Evolutionary conservation across 2,329 filamentous ascomycete genomes (phyloP).

Genomic region (Geosmithia morbida): DNA sequence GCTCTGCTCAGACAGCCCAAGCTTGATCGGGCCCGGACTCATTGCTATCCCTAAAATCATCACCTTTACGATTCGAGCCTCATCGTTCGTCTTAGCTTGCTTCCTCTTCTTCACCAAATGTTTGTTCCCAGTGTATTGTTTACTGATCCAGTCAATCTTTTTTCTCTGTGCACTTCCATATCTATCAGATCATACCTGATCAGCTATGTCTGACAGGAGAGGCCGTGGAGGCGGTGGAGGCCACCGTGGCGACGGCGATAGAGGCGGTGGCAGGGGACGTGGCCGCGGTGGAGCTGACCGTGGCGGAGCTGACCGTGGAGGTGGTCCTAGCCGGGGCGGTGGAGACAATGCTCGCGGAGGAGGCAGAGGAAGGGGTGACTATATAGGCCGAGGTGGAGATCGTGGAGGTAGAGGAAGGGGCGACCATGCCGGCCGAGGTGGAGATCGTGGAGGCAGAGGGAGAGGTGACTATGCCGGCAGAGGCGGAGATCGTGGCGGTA

Average conservation of each 20-base stretch:
- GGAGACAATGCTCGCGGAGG: conserved; percentile 3
- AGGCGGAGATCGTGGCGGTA: conserved; percentile 5
- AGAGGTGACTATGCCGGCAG: background rate
- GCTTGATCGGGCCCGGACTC: too few relatives aligned
- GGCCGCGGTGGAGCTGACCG: conserved; percentile 5
- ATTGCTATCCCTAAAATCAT: too few relatives aligned
- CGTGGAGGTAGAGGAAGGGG: conserved; percentile 8
- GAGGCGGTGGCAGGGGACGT: too few relatives aligned
- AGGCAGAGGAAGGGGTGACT: conserved; percentile 1
- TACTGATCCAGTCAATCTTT: background rate
- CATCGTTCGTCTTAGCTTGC: background rate
- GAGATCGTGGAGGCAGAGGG: conserved; percentile 6
- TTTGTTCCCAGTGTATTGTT: background rate
- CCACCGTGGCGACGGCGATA: conserved; percentile 6
- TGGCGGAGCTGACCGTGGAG: conserved; percentile 5
- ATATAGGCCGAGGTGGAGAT: conserved; percentile 4
- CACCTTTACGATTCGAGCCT: too few relatives aligned
- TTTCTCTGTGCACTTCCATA: background rate
- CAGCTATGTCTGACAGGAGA: conserved; percentile 3
- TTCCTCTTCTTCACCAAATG: background rate
- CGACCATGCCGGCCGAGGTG: background rate
- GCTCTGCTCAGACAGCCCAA: too few relatives aligned
- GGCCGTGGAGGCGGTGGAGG: conserved; percentile 7
- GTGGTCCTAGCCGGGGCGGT: conserved; percentile 5
- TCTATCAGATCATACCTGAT: background rate